Percentiles rank a stretch among this genome's conserved stretches.
Conservation (phyloP, 2,329 filamentous ascomycete genomes). For the Fusarium aywerte region DNA sequence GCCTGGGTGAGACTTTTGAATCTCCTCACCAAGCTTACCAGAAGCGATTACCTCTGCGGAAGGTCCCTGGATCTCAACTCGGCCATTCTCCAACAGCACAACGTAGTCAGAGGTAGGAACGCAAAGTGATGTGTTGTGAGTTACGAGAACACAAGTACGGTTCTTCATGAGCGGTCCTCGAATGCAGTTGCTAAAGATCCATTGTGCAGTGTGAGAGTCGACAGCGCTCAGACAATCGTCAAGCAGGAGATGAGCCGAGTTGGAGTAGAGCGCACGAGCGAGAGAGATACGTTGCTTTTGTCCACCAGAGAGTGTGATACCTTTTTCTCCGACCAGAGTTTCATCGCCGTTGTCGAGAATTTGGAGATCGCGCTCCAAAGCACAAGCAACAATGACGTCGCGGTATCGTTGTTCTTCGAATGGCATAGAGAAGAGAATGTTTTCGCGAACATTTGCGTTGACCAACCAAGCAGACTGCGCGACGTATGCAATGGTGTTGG, state of each 20-base stretch:
- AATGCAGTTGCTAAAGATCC: constrained; percentile 96
- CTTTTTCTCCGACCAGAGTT: constrained; percentile 95
- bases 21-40: constrained; percentile 89
- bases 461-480: constrained; percentile 97
- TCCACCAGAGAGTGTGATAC: constrained; percentile 93
- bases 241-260: constrained; percentile 87
- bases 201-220: constrained; percentile 96
- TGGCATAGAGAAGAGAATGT: constrained; percentile 88
- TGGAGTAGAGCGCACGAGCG: constrained; percentile 96
- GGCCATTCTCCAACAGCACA: constrained; percentile 88
- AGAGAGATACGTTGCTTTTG: constrained; percentile 98
- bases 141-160: constrained; percentile 93
- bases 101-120: constrained; percentile 83
- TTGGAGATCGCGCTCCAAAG: constrained; percentile 87
- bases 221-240: constrained; percentile 97
- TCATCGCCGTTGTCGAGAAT: constrained; percentile 93
- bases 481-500: constrained; percentile 94
- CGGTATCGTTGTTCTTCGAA: constrained; percentile 86
- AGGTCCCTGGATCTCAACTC: constrained; percentile 79
- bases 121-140: constrained; percentile 92
- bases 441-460: constrained; percentile 94
- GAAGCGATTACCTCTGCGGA: constrained; percentile 82
- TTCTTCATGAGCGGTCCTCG: constrained; percentile 87
- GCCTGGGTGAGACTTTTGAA: constrained; percentile 75
- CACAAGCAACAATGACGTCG: constrained; percentile 89